Conservation (phyloP, 805 yeast genomes). For the Saccharomycopsis babjevae region DNA sequence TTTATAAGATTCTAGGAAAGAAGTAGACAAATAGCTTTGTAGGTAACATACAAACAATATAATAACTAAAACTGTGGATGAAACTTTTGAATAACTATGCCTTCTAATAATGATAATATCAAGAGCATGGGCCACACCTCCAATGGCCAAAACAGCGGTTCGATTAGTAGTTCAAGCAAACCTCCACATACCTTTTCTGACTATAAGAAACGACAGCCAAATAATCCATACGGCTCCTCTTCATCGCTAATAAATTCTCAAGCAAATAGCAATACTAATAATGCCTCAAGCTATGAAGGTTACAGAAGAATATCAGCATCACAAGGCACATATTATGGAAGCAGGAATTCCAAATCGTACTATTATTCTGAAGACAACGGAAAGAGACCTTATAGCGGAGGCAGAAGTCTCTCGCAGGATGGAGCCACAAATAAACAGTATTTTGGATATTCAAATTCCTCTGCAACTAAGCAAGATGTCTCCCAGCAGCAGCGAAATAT, state of each 20-base stretch:
- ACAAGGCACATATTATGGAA: slow-evolving; percentile 1
- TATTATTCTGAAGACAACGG: not conserved
- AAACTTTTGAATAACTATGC: not conserved
- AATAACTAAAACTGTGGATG: not conserved
- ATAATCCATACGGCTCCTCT: slow-evolving; percentile 3
- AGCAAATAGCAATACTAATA: not conserved
- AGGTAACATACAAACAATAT: not conserved
- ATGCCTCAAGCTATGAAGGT: not conserved
- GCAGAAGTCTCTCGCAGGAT: not conserved
- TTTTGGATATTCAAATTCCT: not conserved
- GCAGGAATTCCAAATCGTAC: not conserved
- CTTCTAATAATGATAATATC: not conserved
- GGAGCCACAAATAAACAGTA: not conserved
- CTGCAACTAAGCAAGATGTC: not conserved
- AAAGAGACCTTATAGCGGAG: not conserved
- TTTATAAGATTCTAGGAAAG: too few relatives aligned
- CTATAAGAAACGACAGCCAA: not conserved
- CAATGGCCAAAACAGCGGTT: not conserved
- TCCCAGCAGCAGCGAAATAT: not conserved
- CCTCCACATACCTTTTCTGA: not conserved
- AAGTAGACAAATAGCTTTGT: too few relatives aligned
- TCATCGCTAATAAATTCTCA: not conserved
- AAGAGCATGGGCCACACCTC: not conserved
- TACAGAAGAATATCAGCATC: slow-evolving; percentile 5
- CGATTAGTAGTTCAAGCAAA: not conserved